Conservation (phyloP, 352 stramenopile species). For the Pythium guiyangense region DNA sequence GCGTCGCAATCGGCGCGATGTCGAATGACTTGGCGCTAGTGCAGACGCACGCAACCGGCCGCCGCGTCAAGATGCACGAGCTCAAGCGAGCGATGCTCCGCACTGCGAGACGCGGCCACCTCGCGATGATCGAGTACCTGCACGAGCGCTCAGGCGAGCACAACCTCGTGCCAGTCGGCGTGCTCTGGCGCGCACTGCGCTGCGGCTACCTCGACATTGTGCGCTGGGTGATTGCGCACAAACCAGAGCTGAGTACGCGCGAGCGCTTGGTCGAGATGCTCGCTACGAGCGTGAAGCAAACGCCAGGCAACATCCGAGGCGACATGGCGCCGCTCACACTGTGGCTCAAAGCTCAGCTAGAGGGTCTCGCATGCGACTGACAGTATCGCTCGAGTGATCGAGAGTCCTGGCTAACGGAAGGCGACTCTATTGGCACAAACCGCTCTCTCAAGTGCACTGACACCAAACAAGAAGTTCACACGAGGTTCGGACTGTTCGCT, state of each 20-base stretch:
- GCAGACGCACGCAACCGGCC: not conserved
- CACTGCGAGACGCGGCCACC: conserved; percentile 1
- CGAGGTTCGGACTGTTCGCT: too few species aligned
- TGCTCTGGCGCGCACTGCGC: conserved; percentile 6
- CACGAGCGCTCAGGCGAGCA: not conserved
- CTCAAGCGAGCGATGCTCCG: conserved; percentile 6
- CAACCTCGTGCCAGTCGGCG: not conserved
- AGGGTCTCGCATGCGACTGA: too few species aligned
- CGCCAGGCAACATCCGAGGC: not conserved
- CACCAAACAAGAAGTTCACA: too few species aligned
- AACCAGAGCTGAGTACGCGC: not conserved
- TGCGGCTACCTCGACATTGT: conserved; percentile 1
- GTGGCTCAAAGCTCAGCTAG: too few species aligned
- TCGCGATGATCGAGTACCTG: conserved; percentile 1
- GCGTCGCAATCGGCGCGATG: conserved; percentile 3
- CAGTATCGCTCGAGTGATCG: too few species aligned
- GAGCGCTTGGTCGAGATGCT: not conserved
- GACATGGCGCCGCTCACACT: too few species aligned
- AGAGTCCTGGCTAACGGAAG: too few species aligned
- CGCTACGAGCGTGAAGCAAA: not conserved
- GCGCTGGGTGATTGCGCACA: not conserved
- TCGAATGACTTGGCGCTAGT: not conserved
- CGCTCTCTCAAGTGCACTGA: too few species aligned
- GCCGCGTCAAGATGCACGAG: not conserved
- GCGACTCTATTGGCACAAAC: too few species aligned